Evolutionary conservation across 306 rosid genomes (phyloP).

Genomic region (Urtica urens): DNA sequence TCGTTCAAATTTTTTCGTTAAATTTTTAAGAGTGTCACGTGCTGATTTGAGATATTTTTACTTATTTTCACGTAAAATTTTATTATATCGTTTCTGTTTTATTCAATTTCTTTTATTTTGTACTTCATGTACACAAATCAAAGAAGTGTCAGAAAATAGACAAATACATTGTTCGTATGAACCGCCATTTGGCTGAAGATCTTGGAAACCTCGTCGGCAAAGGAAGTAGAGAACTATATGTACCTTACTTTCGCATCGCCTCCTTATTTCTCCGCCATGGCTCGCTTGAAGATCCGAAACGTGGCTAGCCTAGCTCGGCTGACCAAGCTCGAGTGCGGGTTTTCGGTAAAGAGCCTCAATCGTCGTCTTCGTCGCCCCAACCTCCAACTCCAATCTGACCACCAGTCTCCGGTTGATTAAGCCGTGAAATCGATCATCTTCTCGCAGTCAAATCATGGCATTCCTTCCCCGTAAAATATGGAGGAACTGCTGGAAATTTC

Average conservation of each 20-base stretch:
- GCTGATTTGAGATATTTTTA: no score
- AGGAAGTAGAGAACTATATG: constrained; percentile 52
- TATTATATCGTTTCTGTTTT: no score
- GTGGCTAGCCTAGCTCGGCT: constrained; percentile 45
- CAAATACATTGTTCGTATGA: constrained; percentile 32
- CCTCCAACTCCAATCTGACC: constrained; percentile 22
- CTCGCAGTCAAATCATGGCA: constrained; percentile 18
- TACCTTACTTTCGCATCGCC: constrained; percentile 53
- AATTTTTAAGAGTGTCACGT: no score
- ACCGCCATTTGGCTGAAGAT: constrained; percentile 34
- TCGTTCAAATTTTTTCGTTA: no score
- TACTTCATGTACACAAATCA: no score
- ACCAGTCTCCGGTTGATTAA: constrained; percentile 31
- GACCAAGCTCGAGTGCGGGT: constrained; percentile 20
- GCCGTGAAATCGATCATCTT: constrained; percentile 33
- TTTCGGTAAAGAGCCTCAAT: constrained; percentile 28
- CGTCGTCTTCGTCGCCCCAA: constrained; percentile 27
- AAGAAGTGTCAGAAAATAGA: constrained; percentile 49
- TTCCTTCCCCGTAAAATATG: constrained; percentile 17
- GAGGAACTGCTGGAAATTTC: constrained; percentile 19
- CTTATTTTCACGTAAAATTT: no score
- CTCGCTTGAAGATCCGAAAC: constrained; percentile 47
- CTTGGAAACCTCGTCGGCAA: constrained; percentile 37
- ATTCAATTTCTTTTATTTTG: no score
- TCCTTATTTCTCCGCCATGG: constrained; percentile 27